These are phyloP conservation scores for Podosphaera leucotricha DNA, from an alignment of 2,329 filamentous ascomycete genomes.

Conservation along the genomic window DNA sequence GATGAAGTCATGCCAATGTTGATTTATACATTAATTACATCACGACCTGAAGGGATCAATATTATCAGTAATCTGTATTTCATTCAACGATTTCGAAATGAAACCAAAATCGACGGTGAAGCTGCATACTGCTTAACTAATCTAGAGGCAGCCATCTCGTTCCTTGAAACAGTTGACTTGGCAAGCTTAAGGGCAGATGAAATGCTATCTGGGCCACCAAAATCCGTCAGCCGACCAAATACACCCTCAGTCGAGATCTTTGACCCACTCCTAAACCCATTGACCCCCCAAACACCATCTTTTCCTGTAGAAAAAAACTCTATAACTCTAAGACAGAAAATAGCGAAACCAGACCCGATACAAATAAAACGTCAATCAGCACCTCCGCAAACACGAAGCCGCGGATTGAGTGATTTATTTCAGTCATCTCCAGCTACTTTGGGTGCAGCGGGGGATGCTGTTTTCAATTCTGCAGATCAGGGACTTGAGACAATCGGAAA, in stretches of 20 bases:
- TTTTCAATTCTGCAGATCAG: conserved; percentile 75
- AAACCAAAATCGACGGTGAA: conserved; percentile 73
- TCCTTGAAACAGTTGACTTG: conserved; percentile 84
- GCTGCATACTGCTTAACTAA: conserved; percentile 93
- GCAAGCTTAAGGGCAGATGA: conserved; percentile 71
- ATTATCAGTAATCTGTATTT: conserved; percentile 90
- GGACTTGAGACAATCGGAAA: conserved; percentile 77
- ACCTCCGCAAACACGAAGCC: conserved; percentile 30
- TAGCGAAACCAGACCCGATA: conserved; percentile 14
- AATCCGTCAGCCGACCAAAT: conserved; percentile 24
- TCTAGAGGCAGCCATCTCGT: conserved; percentile 80
- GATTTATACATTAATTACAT: conserved; percentile 86
- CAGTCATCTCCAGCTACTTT: conserved; percentile 55
- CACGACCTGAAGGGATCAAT: conserved; percentile 63
- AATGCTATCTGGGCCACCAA: conserved; percentile 40
- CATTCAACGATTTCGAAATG: conserved; percentile 73
- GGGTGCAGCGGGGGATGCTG: conserved; percentile 60
- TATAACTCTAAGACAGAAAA: conserved; percentile 13
- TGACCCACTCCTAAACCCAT: conserved; percentile 11
- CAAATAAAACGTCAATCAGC: conserved; percentile 13
- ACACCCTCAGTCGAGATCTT: conserved; percentile 19
- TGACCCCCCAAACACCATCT: conserved; percentile 13
- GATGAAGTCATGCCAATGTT: conserved; percentile 94
- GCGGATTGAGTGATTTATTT: conserved; percentile 64
- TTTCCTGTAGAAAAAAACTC: conserved; percentile 8